Percentiles rank a stretch among this genome's conserved stretches.
These are phyloP conservation scores for Trichoderma atroviride DNA, from an alignment of 2,329 filamentous ascomycete genomes.

Conservation along the genomic window DNA sequence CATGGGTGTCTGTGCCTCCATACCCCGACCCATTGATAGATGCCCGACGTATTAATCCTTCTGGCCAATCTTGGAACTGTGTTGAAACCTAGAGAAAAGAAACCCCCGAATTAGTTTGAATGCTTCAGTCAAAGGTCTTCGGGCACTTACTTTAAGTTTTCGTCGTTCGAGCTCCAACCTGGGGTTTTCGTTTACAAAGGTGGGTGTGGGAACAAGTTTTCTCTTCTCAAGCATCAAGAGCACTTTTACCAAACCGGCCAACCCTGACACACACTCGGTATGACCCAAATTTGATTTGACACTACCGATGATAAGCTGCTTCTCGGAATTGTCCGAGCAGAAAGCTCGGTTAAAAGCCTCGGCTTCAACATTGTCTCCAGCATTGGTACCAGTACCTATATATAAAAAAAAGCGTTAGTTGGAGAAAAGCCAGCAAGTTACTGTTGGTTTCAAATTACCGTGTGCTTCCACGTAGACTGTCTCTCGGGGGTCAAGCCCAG, in stretches of 20 bases:
- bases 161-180: slow-evolving; percentile 1
- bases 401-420: not conserved
- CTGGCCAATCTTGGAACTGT: slow-evolving; percentile 28
- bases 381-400: slow-evolving; percentile 26
- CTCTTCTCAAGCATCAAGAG: slow-evolving; percentile 26
- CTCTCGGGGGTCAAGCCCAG: slow-evolving; percentile 25
- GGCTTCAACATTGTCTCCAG: slow-evolving; percentile 23
- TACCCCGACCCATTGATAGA: slow-evolving; percentile 34
- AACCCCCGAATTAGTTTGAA: not conserved
- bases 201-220: slow-evolving; percentile 24
- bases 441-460: not conserved
- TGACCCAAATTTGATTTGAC: slow-evolving; percentile 26
- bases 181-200: slow-evolving; percentile 8
- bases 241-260: slow-evolving; percentile 23
- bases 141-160: slow-evolving; percentile 4
- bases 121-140: not conserved
- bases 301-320: slow-evolving; percentile 24
- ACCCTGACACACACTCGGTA: slow-evolving; percentile 25
- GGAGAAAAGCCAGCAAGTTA: not conserved
- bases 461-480: slow-evolving; percentile 26
- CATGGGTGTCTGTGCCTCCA: slow-evolving; percentile 32
- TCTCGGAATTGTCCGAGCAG: slow-evolving; percentile 8
- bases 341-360: slow-evolving; percentile 24
- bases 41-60: slow-evolving; percentile 23
- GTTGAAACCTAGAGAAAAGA: slow-evolving; percentile 28